Evolutionary conservation across 176 grass and related monocot species (phyloP).

Genomic region (Eleusine indica): DNA sequence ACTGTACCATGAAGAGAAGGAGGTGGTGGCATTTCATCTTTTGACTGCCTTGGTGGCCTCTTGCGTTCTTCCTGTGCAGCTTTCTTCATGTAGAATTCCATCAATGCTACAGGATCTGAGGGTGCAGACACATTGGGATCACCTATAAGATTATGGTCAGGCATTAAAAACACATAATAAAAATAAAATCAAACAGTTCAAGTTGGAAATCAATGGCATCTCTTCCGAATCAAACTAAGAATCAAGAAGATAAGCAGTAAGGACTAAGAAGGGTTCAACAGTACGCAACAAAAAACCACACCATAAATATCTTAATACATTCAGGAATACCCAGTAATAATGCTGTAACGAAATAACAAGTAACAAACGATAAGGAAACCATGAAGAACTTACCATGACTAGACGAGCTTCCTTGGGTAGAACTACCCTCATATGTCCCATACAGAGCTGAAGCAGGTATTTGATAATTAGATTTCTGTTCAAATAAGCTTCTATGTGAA

Average conservation of each 20-base stretch:
- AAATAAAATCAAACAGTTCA: conserved; percentile 17
- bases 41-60: conserved; percentile 69
- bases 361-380: conserved; percentile 13
- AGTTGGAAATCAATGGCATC: not conserved
- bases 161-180: conserved; percentile 30
- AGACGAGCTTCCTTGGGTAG: conserved; percentile 57
- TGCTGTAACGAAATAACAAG: not conserved
- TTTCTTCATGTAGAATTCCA: conserved; percentile 98
- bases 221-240: conserved; percentile 22
- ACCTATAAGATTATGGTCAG: conserved; percentile 36
- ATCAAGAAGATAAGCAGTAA: not conserved
- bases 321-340: not conserved
- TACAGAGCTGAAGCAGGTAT: conserved; percentile 80
- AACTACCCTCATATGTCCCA: conserved; percentile 65
- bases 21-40: conserved; percentile 99
- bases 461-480: conserved; percentile 77
- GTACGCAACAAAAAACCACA: conserved; percentile 9
- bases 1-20: conserved; percentile 81
- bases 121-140: conserved; percentile 44
- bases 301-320: conserved; percentile 5
- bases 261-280: not conserved
- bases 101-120: conserved; percentile 81
- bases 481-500: conserved; percentile 52
- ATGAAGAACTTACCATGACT: conserved; percentile 46
- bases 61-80: conserved; percentile 85